These are phyloP conservation scores for Coemansia sp. DNA, from an alignment of 371 early-diverging fungal species.

Conservation along the genomic window DNA sequence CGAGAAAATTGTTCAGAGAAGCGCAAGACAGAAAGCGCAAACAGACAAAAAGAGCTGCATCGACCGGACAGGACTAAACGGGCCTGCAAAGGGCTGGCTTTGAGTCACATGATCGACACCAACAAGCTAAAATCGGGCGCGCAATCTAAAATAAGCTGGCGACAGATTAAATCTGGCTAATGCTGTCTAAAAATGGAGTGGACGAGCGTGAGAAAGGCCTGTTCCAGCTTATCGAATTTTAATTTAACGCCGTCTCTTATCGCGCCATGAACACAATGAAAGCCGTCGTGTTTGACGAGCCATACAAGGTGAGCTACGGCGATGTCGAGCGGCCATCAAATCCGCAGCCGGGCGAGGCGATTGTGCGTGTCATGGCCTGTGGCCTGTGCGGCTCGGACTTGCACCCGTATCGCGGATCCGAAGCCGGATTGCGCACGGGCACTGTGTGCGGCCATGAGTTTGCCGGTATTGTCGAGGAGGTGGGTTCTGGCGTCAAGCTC, in stretches of 20 bases:
- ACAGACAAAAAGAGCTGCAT: background rate
- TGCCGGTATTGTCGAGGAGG: constrained; percentile 53
- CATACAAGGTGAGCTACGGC: constrained; percentile 19
- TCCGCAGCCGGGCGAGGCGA: constrained; percentile 34
- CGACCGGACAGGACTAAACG: too few relatives aligned
- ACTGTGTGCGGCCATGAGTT: constrained; percentile 54
- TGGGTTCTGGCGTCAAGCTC: constrained; percentile 50
- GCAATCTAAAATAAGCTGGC: too few relatives aligned
- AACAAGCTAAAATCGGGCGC: too few relatives aligned
- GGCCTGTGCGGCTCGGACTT: constrained; percentile 42
- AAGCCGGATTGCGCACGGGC: constrained; percentile 22
- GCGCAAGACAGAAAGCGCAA: background rate
- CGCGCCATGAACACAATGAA: constrained; percentile 11
- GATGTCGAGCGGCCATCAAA: constrained; percentile 23
- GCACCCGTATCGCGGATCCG: constrained; percentile 37
- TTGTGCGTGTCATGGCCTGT: constrained; percentile 38
- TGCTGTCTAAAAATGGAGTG: too few relatives aligned
- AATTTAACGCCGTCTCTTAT: background rate
- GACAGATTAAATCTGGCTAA: too few relatives aligned
- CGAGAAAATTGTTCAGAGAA: background rate
- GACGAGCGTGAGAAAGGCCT: background rate
- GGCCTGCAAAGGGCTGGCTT: too few relatives aligned
- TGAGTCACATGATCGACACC: too few relatives aligned
- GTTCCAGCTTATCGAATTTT: background rate
- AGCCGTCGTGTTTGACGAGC: constrained; percentile 34